These are phyloP conservation scores for Fusarium nanum DNA, from an alignment of 2,329 filamentous ascomycete species.

Conservation along the genomic window DNA sequence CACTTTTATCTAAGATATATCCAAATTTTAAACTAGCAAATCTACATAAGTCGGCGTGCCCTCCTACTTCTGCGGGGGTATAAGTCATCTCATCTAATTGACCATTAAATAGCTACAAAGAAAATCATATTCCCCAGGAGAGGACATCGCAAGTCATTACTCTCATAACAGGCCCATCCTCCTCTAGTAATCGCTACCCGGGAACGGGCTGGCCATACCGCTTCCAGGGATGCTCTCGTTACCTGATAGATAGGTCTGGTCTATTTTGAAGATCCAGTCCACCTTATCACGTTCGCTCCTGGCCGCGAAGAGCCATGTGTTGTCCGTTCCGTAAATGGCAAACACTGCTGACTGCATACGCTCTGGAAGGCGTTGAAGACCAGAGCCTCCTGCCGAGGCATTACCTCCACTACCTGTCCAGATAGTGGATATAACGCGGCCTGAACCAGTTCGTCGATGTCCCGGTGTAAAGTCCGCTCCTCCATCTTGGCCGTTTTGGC, in stretches of 20 bases:
- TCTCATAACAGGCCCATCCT: slow-evolving; percentile 29
- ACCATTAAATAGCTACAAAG: slow-evolving; percentile 46
- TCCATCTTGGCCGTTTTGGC: slow-evolving; percentile 50
- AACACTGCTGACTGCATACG: slow-evolving; percentile 80
- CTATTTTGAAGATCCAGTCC: slow-evolving; percentile 96
- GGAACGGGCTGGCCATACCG: slow-evolving; percentile 52
- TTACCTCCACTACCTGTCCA: slow-evolving; percentile 62
- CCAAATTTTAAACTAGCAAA: slow-evolving; percentile 37
- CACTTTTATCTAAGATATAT: slow-evolving; percentile 39
- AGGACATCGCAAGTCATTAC: slow-evolving; percentile 48
- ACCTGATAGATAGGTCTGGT: slow-evolving; percentile 76
- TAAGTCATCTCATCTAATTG: slow-evolving; percentile 49
- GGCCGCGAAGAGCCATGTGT: slow-evolving; percentile 94
- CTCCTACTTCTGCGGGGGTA: slow-evolving; percentile 46
- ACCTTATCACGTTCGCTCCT: slow-evolving; percentile 91
- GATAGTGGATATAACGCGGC: slow-evolving; percentile 65
- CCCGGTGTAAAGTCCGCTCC: slow-evolving; percentile 56
- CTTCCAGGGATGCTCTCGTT: slow-evolving; percentile 56
- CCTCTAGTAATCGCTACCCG: slow-evolving; percentile 49
- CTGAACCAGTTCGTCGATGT: slow-evolving; percentile 63
- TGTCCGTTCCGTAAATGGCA: slow-evolving; percentile 92
- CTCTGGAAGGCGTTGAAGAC: slow-evolving; percentile 66
- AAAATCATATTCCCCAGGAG: slow-evolving; percentile 44
- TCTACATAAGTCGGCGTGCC: slow-evolving; percentile 40
- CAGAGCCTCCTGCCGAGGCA: slow-evolving; percentile 45